Percentiles rank a stretch among this genome's conserved stretches.
Conservation (phyloP, 371 early-diverging fungal genomes). For the Mucor saturninus region DNA sequence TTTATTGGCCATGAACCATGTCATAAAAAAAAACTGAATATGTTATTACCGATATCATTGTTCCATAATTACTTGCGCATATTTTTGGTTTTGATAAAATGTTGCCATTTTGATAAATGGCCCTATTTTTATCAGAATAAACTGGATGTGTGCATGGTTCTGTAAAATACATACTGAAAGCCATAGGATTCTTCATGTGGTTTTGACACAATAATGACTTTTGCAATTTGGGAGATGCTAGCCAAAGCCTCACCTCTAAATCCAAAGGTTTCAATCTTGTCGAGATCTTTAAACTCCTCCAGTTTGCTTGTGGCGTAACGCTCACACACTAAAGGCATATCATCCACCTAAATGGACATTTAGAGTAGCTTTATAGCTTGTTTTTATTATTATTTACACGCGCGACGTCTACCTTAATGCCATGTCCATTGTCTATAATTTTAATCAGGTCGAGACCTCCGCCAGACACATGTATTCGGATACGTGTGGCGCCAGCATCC, state of each 20-base stretch:
- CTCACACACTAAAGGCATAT: slow-evolving; percentile 81
- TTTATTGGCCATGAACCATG: neutral
- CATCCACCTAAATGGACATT: slow-evolving; percentile 49
- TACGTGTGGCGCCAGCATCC: slow-evolving; percentile 86
- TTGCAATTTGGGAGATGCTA: slow-evolving; percentile 86
- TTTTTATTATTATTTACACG: neutral
- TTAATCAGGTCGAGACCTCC: slow-evolving; percentile 84
- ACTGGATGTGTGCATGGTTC: neutral
- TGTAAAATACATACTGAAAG: slow-evolving; percentile 53
- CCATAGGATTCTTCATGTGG: slow-evolving; percentile 72
- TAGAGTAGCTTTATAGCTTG: neutral
- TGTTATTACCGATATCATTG: slow-evolving; percentile 66
- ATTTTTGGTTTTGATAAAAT: slow-evolving; percentile 76
- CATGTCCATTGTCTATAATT: slow-evolving; percentile 93
- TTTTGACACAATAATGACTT: slow-evolving; percentile 80
- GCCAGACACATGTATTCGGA: slow-evolving; percentile 75
- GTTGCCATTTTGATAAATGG: slow-evolving; percentile 76
- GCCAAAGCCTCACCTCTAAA: slow-evolving; percentile 98
- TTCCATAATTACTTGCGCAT: slow-evolving; percentile 86
- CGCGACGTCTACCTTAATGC: slow-evolving; percentile 63
- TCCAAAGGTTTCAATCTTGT: slow-evolving; percentile 81
- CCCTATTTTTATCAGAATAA: slow-evolving; percentile 43
- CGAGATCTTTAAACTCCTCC: slow-evolving; percentile 74
- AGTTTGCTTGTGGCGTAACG: slow-evolving; percentile 94
- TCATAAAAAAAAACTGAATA: neutral